These are phyloP conservation scores for Kodamaea alishanica DNA, from an alignment of 1,139 yeast genomes.

Conservation along the genomic window DNA sequence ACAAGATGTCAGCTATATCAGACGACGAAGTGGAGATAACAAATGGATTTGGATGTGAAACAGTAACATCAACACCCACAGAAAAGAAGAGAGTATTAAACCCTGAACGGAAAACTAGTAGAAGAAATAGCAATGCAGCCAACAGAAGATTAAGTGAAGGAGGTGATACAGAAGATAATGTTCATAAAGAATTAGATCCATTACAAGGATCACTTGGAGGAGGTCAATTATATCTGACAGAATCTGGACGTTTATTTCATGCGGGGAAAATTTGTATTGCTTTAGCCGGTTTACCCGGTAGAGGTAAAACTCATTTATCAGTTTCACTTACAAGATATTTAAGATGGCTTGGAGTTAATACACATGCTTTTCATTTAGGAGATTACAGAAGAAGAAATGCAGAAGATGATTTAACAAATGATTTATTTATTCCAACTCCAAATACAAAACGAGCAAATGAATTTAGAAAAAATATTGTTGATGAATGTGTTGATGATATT, in stretches of 20 bases:
- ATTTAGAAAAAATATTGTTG: conserved; percentile 57
- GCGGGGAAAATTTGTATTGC: conserved; percentile 93
- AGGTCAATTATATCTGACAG: conserved; percentile 88
- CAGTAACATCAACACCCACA: conserved; percentile 23
- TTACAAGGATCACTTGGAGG: conserved; percentile 23
- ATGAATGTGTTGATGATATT: conserved; percentile 69
- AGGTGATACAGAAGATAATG: conserved; percentile 39
- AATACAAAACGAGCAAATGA: conserved; percentile 50
- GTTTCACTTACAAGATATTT: conserved; percentile 88
- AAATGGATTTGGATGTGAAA: conserved; percentile 41
- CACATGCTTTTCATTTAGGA: conserved; percentile 89
- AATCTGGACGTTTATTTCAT: conserved; percentile 84
- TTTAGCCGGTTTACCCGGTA: conserved; percentile 90
- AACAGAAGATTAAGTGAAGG: conserved; percentile 36
- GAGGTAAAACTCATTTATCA: conserved; percentile 92
- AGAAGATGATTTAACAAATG: conserved; percentile 56
- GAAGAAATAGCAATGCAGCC: conserved; percentile 29
- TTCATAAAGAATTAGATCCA: conserved; percentile 51
- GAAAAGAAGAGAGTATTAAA: conserved; percentile 10
- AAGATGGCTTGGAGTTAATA: conserved; percentile 92
- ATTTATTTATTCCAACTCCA: conserved; percentile 65
- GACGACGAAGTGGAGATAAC: conserved; percentile 36
- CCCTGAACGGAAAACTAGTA: conserved; percentile 12
- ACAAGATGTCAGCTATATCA: conserved; percentile 18
- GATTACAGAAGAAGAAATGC: conserved; percentile 75